Conservation (phyloP, 2,329 filamentous ascomycete genomes). For the Chrysoporthe deuterocubensis region DNA sequence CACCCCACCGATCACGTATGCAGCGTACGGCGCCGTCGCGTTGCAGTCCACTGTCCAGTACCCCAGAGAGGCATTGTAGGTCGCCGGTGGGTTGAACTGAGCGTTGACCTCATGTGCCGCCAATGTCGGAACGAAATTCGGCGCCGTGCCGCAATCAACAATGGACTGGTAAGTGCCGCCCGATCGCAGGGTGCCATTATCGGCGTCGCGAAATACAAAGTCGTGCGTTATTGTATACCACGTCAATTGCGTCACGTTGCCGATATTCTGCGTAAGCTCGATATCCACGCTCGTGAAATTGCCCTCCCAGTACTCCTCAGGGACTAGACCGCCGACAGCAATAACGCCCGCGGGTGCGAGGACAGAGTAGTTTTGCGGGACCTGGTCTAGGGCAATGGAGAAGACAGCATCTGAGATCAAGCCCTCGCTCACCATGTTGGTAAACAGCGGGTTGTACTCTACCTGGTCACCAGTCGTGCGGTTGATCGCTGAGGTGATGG, state of each 20-base stretch:
- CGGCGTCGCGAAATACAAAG: constrained; percentile 47
- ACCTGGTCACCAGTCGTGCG: constrained; percentile 49
- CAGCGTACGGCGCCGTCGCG: constrained; percentile 50
- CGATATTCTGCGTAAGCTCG: constrained; percentile 44
- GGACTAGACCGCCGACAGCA: constrained; percentile 52
- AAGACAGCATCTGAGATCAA: constrained; percentile 47
- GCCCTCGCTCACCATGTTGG: constrained; percentile 51
- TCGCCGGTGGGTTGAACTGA: constrained; percentile 50
- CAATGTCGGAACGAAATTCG: constrained; percentile 54
- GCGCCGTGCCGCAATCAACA: constrained; percentile 56
- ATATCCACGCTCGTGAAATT: constrained; percentile 29
- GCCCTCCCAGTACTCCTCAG: constrained; percentile 41
- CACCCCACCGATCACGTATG: constrained; percentile 47
- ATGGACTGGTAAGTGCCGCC: constrained; percentile 50
- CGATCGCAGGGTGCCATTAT: constrained; percentile 38
- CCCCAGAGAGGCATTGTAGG: constrained; percentile 51
- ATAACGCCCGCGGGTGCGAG: constrained; percentile 42
- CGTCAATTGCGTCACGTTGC: constrained; percentile 45
- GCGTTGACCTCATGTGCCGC: constrained; percentile 51
- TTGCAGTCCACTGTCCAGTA: constrained; percentile 55
- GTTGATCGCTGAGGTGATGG: constrained; percentile 46
- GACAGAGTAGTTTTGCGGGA: constrained; percentile 39
- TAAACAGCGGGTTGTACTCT: constrained; percentile 54
- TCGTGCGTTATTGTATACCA: constrained; percentile 50
- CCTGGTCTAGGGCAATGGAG: constrained; percentile 51